Conservation (phyloP, 345 rosid genomes). For the Stellera chamaejasme region DNA sequence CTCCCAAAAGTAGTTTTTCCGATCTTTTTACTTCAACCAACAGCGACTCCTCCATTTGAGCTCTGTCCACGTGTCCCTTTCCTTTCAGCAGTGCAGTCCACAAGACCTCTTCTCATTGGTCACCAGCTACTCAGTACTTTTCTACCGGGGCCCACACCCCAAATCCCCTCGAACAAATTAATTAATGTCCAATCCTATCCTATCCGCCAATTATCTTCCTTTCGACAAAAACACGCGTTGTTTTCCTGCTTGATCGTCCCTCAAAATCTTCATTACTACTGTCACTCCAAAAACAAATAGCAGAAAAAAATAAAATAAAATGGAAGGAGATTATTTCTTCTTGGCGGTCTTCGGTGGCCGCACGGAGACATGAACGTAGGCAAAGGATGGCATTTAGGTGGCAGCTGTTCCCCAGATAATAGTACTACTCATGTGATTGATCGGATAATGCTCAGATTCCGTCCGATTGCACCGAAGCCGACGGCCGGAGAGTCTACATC, state of each 20-base stretch:
- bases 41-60: neutral
- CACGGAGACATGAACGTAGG: constrained; percentile 19
- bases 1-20: constrained; percentile 2
- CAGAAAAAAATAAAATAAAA: neutral
- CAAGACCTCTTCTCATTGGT: neutral
- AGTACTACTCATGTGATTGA: constrained; percentile 28
- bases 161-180: constrained; percentile 6
- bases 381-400: constrained; percentile 16
- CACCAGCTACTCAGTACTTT: neutral
- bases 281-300: neutral
- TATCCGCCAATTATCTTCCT: neutral
- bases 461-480: constrained; percentile 93
- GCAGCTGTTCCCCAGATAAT: constrained; percentile 25
- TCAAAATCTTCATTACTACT: constrained; percentile 1
- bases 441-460: constrained; percentile 61
- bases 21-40: constrained; percentile 1
- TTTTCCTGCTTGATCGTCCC: constrained; percentile 15
- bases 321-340: neutral
- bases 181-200: constrained; percentile 11
- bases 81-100: constrained; percentile 13
- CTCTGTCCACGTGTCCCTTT: constrained; percentile 20
- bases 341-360: neutral
- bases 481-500: constrained; percentile 18
- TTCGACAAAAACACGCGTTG: constrained; percentile 48
- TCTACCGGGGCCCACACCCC: constrained; percentile 13